These are phyloP conservation scores for Gymnopilus junonius DNA, from an alignment of 768 basidiomycete species.

Conservation along the genomic window DNA sequence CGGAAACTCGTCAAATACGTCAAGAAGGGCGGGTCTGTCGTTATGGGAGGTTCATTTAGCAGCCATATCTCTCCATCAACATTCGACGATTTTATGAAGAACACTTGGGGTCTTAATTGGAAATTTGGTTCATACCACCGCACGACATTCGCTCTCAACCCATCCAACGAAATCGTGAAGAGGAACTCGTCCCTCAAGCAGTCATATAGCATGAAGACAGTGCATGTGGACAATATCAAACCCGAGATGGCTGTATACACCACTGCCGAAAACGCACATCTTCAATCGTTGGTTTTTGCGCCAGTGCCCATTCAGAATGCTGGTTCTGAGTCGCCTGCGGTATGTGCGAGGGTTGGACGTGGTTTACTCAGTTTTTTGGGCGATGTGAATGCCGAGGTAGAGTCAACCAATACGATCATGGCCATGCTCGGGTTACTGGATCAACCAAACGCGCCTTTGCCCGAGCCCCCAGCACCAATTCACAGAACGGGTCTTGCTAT, in stretches of 20 bases:
- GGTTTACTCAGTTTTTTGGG: slow-evolving; percentile 45
- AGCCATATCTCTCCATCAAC: slow-evolving; percentile 24
- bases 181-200: slow-evolving; percentile 30
- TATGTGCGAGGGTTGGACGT: slow-evolving; percentile 32
- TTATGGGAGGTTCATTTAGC: slow-evolving; percentile 40
- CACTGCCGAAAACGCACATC: slow-evolving; percentile 25
- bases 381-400: slow-evolving; percentile 45
- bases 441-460: slow-evolving; percentile 1
- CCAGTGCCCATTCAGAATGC: slow-evolving; percentile 24
- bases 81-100: slow-evolving; percentile 33
- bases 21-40: slow-evolving; percentile 41
- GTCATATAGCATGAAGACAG: slow-evolving; percentile 48
- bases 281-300: slow-evolving; percentile 32
- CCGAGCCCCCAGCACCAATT: background rate
- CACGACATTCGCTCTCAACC: slow-evolving; percentile 39
- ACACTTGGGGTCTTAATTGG: slow-evolving; percentile 40
- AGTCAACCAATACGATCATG: slow-evolving; percentile 36
- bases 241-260: slow-evolving; percentile 37
- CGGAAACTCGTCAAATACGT: slow-evolving; percentile 40
- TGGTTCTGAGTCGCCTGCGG: slow-evolving; percentile 33
- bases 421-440: slow-evolving; percentile 43
- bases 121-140: slow-evolving; percentile 43
- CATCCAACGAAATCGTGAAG: slow-evolving; percentile 30
- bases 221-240: slow-evolving; percentile 36
- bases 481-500: background rate